A percentile compares a stretch with the other conserved stretches of the same genome.
Evolutionary conservation across 2,329 filamentous ascomycete species (phyloP).

Genomic region (Colletotrichum zoysiae): DNA sequence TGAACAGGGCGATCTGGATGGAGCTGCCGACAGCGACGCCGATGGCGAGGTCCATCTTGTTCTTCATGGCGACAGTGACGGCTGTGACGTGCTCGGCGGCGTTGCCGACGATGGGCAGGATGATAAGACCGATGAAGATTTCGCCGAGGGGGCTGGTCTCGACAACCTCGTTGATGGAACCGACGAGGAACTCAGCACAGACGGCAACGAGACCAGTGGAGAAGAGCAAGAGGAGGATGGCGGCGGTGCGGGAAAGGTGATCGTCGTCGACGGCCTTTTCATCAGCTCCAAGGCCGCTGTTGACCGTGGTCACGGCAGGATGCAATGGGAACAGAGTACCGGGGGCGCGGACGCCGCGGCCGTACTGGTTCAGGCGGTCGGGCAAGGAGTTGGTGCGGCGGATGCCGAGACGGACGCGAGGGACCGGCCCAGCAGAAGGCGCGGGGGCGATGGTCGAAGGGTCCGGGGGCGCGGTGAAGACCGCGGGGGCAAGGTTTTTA

Average conservation of each 20-base stretch:
- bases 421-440: conserved; percentile 59
- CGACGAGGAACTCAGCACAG: conserved; percentile 79
- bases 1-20: conserved; percentile 79
- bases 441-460: conserved; percentile 20
- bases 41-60: conserved; percentile 82
- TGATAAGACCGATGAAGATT: conserved; percentile 78
- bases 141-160: conserved; percentile 68
- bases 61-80: conserved; percentile 77
- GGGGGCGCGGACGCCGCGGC: conserved; percentile 56
- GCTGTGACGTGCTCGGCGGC: conserved; percentile 81
- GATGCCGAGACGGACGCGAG: conserved; percentile 72
- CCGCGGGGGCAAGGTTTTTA: conserved; percentile 77
- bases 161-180: conserved; percentile 74
- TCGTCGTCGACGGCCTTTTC: conserved; percentile 53
- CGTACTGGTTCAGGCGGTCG: conserved; percentile 68
- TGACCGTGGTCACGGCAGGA: conserved; percentile 55
- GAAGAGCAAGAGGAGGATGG: conserved; percentile 72
- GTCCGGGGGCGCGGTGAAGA: conserved; percentile 64
- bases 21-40: conserved; percentile 78
- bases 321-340: conserved; percentile 64
- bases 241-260: conserved; percentile 66
- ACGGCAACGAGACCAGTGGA: conserved; percentile 75
- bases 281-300: conserved; percentile 45
- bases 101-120: conserved; percentile 80
- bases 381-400: conserved; percentile 82